Conservation (phyloP, 768 basidiomycete genomes). For the Piloderma croceum region DNA sequence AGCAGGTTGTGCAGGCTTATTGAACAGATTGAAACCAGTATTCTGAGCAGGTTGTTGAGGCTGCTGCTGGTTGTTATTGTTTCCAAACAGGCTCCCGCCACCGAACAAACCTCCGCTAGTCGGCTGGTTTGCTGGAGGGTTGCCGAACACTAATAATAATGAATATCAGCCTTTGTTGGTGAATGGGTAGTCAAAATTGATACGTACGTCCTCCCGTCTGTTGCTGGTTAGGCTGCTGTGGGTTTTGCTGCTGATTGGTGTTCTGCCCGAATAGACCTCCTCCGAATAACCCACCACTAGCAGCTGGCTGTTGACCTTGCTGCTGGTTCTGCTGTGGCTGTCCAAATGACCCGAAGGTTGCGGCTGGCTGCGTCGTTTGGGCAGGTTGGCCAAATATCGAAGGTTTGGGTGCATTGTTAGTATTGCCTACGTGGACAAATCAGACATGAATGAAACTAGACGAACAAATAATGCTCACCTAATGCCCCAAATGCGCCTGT, state of each 20-base stretch:
- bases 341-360: conserved; percentile 9
- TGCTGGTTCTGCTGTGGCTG: conserved; percentile 31
- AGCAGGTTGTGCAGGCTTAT: conserved; percentile 26
- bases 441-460: not conserved
- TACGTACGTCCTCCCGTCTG: conserved; percentile 6
- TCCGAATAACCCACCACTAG: conserved; percentile 12
- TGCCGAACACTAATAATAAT: conserved; percentile 32
- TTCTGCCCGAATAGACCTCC: conserved; percentile 30
- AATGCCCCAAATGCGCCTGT: conserved; percentile 31
- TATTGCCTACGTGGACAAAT: not conserved
- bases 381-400: conserved; percentile 23
- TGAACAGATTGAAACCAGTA: conserved; percentile 26
- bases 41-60: conserved; percentile 31
- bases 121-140: conserved; percentile 21
- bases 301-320: conserved; percentile 15
- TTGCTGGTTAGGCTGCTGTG: conserved; percentile 34
- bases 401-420: conserved; percentile 12
- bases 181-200: not conserved
- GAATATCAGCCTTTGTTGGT: conserved; percentile 1
- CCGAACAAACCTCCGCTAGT: conserved; percentile 34
- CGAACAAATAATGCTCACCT: not conserved
- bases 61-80: conserved; percentile 26
- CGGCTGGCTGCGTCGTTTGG: conserved; percentile 14
- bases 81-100: conserved; percentile 27
- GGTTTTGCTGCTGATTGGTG: conserved; percentile 21